phyloP scores from a whole-genome alignment of 768 basidiomycete species.

The Serendipita vermifera region DNA sequence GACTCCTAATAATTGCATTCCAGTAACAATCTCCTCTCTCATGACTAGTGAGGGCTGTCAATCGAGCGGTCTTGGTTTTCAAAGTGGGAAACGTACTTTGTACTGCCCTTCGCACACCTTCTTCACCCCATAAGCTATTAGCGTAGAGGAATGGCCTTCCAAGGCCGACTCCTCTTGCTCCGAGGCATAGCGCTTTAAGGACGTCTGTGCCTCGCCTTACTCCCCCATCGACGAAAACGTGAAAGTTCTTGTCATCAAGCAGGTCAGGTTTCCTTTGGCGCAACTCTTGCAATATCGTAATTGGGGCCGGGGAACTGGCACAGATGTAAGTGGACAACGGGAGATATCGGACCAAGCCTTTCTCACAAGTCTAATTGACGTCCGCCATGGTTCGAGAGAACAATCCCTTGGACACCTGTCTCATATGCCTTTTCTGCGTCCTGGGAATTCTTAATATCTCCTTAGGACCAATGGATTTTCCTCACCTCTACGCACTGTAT shows the following conservation, averaged over 20 bases:
- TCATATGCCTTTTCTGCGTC: constrained; percentile 79
- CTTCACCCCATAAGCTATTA: constrained; percentile 27
- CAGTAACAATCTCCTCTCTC: constrained; percentile 29
- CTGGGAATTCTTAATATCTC: constrained; percentile 20
- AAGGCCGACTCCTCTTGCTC: constrained; percentile 75
- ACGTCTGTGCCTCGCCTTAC: constrained; percentile 75
- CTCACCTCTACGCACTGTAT: constrained; percentile 34
- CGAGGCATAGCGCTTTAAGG: constrained; percentile 79
- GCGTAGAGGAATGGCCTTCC: constrained; percentile 77
- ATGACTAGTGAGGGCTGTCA: constrained; percentile 23
- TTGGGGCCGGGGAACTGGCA: constrained; percentile 21
- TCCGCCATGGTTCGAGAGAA: constrained; percentile 87
- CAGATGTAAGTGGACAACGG: neutral
- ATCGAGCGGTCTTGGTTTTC: neutral
- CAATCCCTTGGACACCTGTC: constrained; percentile 74
- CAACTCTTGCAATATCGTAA: constrained; percentile 55
- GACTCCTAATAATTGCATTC: constrained; percentile 31
- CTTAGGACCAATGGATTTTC: neutral
- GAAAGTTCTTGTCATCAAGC: constrained; percentile 51
- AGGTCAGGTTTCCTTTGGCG: constrained; percentile 62
- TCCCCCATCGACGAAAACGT: constrained; percentile 81
- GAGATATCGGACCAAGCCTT: neutral
- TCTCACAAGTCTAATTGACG: constrained; percentile 29
- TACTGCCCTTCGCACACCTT: constrained; percentile 18
- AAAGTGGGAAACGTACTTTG: constrained; percentile 16